phyloP scores from a whole-genome alignment of 257 asterid genomes.

The Galeopsis tetrahit region DNA sequence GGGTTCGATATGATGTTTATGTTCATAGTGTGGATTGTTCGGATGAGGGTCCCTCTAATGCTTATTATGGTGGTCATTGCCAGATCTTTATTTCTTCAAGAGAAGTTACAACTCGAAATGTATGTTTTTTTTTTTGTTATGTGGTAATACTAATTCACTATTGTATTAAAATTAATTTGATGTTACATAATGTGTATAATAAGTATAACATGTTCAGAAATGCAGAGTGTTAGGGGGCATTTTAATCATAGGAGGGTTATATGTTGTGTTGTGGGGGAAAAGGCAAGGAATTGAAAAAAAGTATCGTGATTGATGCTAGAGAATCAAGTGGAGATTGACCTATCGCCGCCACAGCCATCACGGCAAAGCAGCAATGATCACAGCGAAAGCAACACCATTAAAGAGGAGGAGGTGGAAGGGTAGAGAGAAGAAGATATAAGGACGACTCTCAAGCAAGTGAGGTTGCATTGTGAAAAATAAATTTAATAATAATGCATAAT shows the following conservation, averaged over 20 bases:
- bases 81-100: conserved; percentile 55
- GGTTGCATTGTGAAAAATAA: not conserved
- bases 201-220: not conserved
- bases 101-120: conserved; percentile 62
- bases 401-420: not conserved
- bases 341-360: not conserved
- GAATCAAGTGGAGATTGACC: conserved; percentile 14
- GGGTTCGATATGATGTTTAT: conserved; percentile 52
- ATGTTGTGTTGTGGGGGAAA: conserved; percentile 62
- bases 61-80: conserved; percentile 66
- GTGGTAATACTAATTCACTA: not conserved
- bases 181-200: not conserved
- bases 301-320: conserved; percentile 42
- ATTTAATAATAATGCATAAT: too few relatives aligned
- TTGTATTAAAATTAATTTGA: not conserved
- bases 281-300: conserved; percentile 45
- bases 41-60: conserved; percentile 57
- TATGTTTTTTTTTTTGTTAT: conserved; percentile 11
- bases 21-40: conserved; percentile 55
- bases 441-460: conserved; percentile 34
- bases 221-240: conserved; percentile 57
- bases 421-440: conserved; percentile 26
- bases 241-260: conserved; percentile 52
- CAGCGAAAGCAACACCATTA: conserved; percentile 6
- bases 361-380: conserved; percentile 22